Evolutionary conservation across 108 stramenopile genomes (phyloP).

Genomic region (Cylindrotheca fusiformis): DNA sequence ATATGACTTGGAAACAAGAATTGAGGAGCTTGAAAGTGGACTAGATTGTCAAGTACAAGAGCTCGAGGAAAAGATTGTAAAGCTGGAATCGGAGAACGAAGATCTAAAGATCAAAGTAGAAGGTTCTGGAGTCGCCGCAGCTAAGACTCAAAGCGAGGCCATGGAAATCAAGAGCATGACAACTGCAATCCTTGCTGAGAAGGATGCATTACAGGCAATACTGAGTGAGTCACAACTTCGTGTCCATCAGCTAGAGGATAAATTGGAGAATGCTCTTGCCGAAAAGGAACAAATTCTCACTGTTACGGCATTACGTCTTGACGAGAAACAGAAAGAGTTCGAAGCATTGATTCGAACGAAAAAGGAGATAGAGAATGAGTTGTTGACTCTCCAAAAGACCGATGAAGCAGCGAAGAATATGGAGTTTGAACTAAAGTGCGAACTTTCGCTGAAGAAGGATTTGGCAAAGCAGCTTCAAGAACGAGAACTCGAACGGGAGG

Average conservation of each 20-base stretch:
- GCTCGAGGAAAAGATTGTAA: neutral
- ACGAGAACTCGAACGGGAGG: conserved; percentile 32
- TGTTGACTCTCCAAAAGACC: conserved; percentile 16
- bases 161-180: neutral
- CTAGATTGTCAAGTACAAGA: neutral
- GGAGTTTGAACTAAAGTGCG: too few relatives aligned
- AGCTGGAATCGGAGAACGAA: neutral
- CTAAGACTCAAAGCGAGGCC: neutral
- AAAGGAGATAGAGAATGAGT: neutral
- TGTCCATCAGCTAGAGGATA: neutral
- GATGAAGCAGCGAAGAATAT: too few relatives aligned
- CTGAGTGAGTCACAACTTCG: neutral
- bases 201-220: neutral
- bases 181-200: neutral
- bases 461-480: neutral
- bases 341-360: neutral
- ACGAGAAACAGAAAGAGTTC: neutral
- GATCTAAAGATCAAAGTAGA: neutral
- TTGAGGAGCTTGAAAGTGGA: neutral
- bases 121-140: neutral
- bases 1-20: neutral
- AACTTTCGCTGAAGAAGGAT: too few relatives aligned
- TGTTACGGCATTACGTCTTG: neutral
- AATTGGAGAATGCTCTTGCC: neutral
- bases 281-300: neutral